Conservation (phyloP, 225 moss, liverwort and hornwort genomes). For the Straminergon stramineum region DNA sequence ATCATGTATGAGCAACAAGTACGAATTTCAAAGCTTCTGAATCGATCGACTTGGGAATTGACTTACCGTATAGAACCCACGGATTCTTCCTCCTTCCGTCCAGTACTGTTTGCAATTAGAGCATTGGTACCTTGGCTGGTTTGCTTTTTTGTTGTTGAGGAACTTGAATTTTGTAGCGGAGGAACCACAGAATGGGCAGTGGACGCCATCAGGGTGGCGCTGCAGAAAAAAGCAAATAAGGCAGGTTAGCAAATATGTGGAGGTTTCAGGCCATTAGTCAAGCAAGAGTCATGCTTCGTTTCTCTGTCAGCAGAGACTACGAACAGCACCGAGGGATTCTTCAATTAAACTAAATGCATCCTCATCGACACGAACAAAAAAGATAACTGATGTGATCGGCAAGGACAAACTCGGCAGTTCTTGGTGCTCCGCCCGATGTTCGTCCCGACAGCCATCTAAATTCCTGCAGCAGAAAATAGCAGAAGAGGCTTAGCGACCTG, state of each 20-base stretch:
- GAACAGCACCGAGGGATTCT: background rate
- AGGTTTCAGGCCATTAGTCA: too few species aligned
- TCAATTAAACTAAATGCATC: background rate
- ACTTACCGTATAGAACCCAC: background rate
- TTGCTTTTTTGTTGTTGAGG: background rate
- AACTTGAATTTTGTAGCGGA: background rate
- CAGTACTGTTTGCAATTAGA: background rate
- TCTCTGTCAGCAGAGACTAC: background rate
- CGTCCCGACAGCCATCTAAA: background rate
- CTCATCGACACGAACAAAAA: background rate
- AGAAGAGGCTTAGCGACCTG: background rate
- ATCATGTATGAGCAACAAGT: background rate
- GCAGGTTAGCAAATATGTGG: background rate
- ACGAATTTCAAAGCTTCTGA: background rate
- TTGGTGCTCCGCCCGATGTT: background rate
- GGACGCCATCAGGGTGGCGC: background rate
- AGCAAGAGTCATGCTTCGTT: background rate
- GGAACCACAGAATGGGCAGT: background rate
- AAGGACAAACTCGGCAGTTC: background rate
- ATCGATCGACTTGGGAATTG: background rate
- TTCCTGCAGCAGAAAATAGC: background rate
- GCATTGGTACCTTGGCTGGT: background rate
- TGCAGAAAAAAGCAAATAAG: background rate
- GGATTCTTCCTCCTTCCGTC: background rate
- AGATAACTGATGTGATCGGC: background rate